Evolutionary conservation across 352 stramenopile species (phyloP).

Genomic region (Globisporangium abappressorium): DNA sequence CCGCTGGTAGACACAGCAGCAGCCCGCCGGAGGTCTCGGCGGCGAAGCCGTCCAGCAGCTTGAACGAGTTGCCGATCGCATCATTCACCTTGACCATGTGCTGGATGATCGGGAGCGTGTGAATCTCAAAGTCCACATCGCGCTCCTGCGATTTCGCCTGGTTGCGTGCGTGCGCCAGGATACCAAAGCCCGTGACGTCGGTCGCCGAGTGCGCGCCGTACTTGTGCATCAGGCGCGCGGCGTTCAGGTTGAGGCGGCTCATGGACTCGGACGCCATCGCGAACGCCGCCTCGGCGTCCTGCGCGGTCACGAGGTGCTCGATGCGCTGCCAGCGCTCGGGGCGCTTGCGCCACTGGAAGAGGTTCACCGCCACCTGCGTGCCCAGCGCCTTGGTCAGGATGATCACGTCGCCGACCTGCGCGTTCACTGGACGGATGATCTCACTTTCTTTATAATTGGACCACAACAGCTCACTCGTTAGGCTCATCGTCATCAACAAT

Average conservation of each 20-base stretch:
- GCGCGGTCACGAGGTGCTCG: conserved; percentile 52
- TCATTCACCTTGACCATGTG: conserved; percentile 88
- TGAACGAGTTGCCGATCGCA: conserved; percentile 90
- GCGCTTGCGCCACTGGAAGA: conserved; percentile 91
- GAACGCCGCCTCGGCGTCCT: conserved; percentile 87
- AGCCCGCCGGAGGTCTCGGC: conserved; percentile 94
- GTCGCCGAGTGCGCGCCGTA: conserved; percentile 92
- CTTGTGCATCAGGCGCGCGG: conserved; percentile 90
- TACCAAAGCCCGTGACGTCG: conserved; percentile 95
- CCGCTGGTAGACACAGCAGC: conserved; percentile 87
- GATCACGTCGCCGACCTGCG: conserved; percentile 86
- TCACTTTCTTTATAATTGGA: conserved; percentile 43
- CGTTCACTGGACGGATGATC: conserved; percentile 90
- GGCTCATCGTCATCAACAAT: background rate
- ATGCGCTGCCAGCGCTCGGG: conserved; percentile 78
- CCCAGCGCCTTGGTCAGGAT: conserved; percentile 94
- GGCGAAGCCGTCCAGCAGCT: conserved; percentile 88
- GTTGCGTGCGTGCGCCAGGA: conserved; percentile 92
- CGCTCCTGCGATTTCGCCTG: conserved; percentile 89
- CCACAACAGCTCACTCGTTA: background rate
- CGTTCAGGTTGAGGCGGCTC: conserved; percentile 91
- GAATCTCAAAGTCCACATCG: conserved; percentile 90
- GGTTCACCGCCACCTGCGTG: conserved; percentile 93
- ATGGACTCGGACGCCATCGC: conserved; percentile 92
- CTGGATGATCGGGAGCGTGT: conserved; percentile 92